Conservation (phyloP, 2,329 filamentous ascomycete genomes). For the Sclerotinia sclerotiorum region DNA sequence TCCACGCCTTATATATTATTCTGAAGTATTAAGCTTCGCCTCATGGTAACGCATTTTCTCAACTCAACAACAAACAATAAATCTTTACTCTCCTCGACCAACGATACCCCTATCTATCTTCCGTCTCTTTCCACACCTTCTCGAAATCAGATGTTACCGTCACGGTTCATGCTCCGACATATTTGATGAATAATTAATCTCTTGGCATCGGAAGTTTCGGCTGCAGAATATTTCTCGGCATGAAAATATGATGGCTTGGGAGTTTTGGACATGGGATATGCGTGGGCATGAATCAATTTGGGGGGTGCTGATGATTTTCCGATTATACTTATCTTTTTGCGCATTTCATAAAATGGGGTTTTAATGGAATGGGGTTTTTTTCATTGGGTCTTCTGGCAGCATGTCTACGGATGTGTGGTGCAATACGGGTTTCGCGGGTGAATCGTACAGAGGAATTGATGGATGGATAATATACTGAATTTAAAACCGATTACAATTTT, state of each 20-base stretch:
- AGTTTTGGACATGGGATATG: not conserved
- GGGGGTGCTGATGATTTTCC: not conserved
- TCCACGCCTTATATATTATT: conserved; percentile 56
- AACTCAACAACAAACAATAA: not conserved
- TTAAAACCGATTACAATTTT: conserved; percentile 21
- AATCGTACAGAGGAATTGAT: conserved; percentile 13
- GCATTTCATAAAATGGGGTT: conserved; percentile 10
- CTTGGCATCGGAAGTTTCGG: conserved; percentile 19
- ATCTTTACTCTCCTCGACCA: not conserved
- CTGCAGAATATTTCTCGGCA: conserved; percentile 13
- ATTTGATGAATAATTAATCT: conserved; percentile 4
- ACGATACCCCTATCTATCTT: conserved; percentile 4
- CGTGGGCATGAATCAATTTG: conserved; percentile 9
- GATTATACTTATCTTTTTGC: not conserved
- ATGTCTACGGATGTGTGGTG: conserved; percentile 33
- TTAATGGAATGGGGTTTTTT: conserved; percentile 12
- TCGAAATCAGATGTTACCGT: conserved; percentile 3
- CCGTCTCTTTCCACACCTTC: not conserved
- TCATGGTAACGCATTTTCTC: conserved; percentile 3
- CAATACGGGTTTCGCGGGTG: conserved; percentile 20
- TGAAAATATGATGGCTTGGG: conserved; percentile 3
- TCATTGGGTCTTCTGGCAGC: conserved; percentile 27
- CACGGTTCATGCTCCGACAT: not conserved
- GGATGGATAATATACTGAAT: conserved; percentile 24
- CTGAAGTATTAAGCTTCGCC: conserved; percentile 68